Evolutionary conservation across 1,284 basidiomycete genomes (phyloP).

Genomic region (Peniophora sp.): DNA sequence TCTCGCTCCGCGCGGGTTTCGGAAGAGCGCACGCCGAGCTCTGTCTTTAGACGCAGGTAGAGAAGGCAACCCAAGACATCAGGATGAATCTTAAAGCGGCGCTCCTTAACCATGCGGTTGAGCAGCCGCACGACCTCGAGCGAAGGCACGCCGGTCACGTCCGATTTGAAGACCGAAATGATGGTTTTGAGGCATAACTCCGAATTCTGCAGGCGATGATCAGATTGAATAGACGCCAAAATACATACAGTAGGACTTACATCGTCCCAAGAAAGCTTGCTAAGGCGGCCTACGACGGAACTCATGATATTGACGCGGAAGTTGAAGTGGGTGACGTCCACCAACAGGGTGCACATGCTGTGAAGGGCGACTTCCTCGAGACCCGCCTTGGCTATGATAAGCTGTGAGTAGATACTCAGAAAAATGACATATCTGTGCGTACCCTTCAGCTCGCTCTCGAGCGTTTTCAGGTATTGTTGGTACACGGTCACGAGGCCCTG

Average conservation of each 20-base stretch:
- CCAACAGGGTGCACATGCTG: conserved; percentile 83
- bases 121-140: conserved; percentile 87
- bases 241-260: conserved; percentile 35
- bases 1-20: conserved; percentile 57
- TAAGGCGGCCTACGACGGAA: conserved; percentile 78
- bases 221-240: conserved; percentile 1
- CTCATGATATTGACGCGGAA: conserved; percentile 92
- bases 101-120: conserved; percentile 96
- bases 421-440: conserved; percentile 15
- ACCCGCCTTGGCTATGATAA: conserved; percentile 56
- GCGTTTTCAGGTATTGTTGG: conserved; percentile 78
- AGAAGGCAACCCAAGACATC: conserved; percentile 83
- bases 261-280: conserved; percentile 82
- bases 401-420: conserved; percentile 14
- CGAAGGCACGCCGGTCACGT: conserved; percentile 74
- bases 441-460: conserved; percentile 89
- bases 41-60: conserved; percentile 82
- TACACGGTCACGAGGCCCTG: conserved; percentile 91
- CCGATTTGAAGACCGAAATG: conserved; percentile 74
- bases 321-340: conserved; percentile 92
- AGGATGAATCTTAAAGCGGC: conserved; percentile 84
- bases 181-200: conserved; percentile 79
- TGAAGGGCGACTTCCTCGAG: conserved; percentile 69
- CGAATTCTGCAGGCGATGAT: conserved; percentile 43
- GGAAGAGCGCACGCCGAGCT: conserved; percentile 76